Percentiles rank a stretch among this genome's conserved stretches.
These are phyloP conservation scores for Fusarium avenaceum DNA, from an alignment of 2,329 filamentous ascomycete genomes.

Conservation along the genomic window DNA sequence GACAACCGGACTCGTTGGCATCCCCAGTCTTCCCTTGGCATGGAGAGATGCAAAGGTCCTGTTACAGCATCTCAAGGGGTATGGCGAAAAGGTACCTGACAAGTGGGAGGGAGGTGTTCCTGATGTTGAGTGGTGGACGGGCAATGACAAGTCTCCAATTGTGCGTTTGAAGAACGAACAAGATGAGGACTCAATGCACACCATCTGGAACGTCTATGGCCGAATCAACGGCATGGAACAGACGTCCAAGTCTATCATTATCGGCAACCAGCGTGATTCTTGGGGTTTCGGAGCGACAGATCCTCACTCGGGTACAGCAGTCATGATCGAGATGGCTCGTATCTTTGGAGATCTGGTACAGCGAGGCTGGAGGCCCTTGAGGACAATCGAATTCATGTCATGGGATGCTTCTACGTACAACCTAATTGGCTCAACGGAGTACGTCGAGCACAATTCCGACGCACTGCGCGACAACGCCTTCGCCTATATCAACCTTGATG, in stretches of 20 bases:
- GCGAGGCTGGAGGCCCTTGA: conserved; percentile 88
- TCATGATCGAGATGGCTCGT: conserved; percentile 89
- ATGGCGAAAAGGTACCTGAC: conserved; percentile 76
- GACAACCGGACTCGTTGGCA: conserved; percentile 79
- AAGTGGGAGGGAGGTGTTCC: conserved; percentile 84
- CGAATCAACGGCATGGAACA: conserved; percentile 88
- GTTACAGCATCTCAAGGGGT: conserved; percentile 79
- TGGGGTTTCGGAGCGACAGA: conserved; percentile 91
- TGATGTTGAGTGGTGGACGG: conserved; percentile 87
- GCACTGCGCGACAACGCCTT: conserved; percentile 79
- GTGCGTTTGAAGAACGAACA: conserved; percentile 89
- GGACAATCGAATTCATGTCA: conserved; percentile 96
- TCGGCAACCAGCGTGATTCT: conserved; percentile 94
- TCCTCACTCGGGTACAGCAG: conserved; percentile 87
- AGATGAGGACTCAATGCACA: conserved; percentile 84
- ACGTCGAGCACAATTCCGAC: conserved; percentile 87
- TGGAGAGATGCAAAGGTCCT: conserved; percentile 90
- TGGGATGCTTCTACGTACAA: conserved; percentile 98
- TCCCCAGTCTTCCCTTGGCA: conserved; percentile 89
- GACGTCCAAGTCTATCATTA: conserved; percentile 83
- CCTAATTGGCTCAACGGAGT: conserved; percentile 92
- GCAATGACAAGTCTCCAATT: conserved; percentile 78
- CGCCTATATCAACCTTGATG: conserved; percentile 93
- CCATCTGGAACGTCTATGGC: conserved; percentile 93
- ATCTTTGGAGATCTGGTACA: conserved; percentile 83